Conservation (phyloP, 441 rosid species). For the Aleurites moluccanus region DNA sequence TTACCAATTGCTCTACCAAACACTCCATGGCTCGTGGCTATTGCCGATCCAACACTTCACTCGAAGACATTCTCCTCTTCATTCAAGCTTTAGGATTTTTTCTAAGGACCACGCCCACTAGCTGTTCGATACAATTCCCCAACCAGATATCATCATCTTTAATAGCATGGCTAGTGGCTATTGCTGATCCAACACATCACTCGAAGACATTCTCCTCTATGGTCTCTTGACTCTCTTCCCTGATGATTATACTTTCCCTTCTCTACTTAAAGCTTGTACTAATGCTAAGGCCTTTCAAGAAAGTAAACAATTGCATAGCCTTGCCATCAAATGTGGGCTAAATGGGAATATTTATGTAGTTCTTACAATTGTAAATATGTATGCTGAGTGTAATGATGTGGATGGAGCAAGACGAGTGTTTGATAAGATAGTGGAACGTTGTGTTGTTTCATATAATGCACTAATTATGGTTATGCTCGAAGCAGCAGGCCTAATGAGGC, state of each 20-base stretch:
- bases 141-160: constrained; percentile 48
- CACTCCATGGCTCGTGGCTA: too few species aligned
- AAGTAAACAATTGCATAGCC: constrained; percentile 73
- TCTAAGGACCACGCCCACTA: constrained; percentile 64
- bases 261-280: constrained; percentile 71
- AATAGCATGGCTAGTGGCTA: constrained; percentile 70
- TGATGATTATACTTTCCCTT: constrained; percentile 67
- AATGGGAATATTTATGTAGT: constrained; percentile 43
- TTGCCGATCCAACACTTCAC: too few species aligned
- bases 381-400: constrained; percentile 60
- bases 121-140: constrained; percentile 59
- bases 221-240: constrained; percentile 55
- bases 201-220: constrained; percentile 41
- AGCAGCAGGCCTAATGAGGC: constrained; percentile 78
- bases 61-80: too few species aligned
- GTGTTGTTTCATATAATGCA: constrained; percentile 66
- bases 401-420: constrained; percentile 66
- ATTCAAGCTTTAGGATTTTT: too few species aligned
- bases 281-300: constrained; percentile 49
- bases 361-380: constrained; percentile 72
- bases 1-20: too few species aligned
- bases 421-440: constrained; percentile 52
- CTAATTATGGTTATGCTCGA: constrained; percentile 61
- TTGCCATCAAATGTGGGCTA: constrained; percentile 57
- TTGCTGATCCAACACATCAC: constrained; percentile 51